Percentiles rank a stretch among this genome's conserved stretches.
Conservation (phyloP, 352 stramenopile species). For the Globisporangium emineosum region DNA sequence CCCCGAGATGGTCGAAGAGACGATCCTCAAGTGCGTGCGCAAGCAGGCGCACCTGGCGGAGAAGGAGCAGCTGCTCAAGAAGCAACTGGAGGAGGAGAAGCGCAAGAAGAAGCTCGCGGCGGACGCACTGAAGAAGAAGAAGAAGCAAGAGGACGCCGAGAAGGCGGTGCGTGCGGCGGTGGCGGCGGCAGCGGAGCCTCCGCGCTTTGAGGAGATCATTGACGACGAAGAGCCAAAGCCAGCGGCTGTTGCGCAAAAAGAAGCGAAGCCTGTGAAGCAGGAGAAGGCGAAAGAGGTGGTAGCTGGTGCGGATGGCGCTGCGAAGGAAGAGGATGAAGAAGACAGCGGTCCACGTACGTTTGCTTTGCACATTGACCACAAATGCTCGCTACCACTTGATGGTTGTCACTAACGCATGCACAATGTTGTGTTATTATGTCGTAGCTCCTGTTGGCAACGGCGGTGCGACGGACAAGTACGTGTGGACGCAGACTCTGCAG, state of each 20-base stretch:
- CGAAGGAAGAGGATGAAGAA: conserved; percentile 57
- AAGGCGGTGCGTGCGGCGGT: conserved; percentile 27
- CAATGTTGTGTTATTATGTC: conserved; percentile 11
- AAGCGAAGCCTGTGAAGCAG: conserved; percentile 12
- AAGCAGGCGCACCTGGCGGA: conserved; percentile 90
- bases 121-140: conserved; percentile 48
- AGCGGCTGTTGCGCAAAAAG: neutral
- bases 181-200: conserved; percentile 27
- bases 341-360: conserved; percentile 60
- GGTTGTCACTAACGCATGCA: neutral
- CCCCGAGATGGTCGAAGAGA: conserved; percentile 72
- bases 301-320: conserved; percentile 22
- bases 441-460: conserved; percentile 91
- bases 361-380: neutral
- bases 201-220: conserved; percentile 81
- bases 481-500: conserved; percentile 98
- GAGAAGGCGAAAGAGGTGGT: conserved; percentile 25
- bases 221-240: conserved; percentile 41
- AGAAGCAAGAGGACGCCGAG: conserved; percentile 42
- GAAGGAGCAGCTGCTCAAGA: conserved; percentile 73
- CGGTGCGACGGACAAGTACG: conserved; percentile 91
- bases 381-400: neutral
- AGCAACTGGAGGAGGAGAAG: conserved; percentile 81
- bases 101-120: conserved; percentile 54
- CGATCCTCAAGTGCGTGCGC: conserved; percentile 86